These are phyloP conservation scores for Chaetoscypha palmicola DNA, from an alignment of 2,329 filamentous ascomycete species.

Conservation along the genomic window DNA sequence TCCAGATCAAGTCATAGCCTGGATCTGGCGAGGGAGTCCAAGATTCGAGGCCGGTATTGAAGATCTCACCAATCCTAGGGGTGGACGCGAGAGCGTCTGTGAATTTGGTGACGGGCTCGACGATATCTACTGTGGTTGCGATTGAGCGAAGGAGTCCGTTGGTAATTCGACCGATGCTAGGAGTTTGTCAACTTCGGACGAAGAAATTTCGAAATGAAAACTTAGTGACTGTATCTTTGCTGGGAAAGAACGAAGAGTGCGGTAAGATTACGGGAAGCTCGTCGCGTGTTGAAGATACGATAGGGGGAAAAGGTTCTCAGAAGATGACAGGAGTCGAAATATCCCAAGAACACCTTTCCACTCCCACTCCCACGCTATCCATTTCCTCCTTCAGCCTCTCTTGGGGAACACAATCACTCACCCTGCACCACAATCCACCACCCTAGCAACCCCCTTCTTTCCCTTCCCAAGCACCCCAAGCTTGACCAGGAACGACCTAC, in stretches of 20 bases:
- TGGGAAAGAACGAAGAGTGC: no score
- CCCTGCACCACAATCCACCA: constrained; percentile 36
- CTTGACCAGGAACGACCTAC: constrained; percentile 61
- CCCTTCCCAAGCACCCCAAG: constrained; percentile 39
- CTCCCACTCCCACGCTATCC: no score
- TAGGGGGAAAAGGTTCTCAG: background rate
- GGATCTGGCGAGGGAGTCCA: constrained; percentile 47
- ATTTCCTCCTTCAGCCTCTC: no score
- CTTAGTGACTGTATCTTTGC: no score
- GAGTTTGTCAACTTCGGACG: background rate
- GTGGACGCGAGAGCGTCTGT: constrained; percentile 53
- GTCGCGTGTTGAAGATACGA: background rate
- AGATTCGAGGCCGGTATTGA: constrained; percentile 66
- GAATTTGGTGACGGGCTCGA: constrained; percentile 82
- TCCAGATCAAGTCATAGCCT: constrained; percentile 77
- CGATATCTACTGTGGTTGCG: constrained; percentile 67
- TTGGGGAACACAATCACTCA: constrained; percentile 21
- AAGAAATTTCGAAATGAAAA: background rate
- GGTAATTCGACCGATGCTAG: constrained; percentile 75
- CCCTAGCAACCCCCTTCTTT: constrained; percentile 31
- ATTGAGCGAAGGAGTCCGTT: constrained; percentile 66
- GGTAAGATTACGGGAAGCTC: no score
- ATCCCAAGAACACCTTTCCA: background rate
- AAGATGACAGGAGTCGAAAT: background rate
- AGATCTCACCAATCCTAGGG: constrained; percentile 55